These are phyloP conservation scores for Cyclocybe aegerita DNA, from an alignment of 768 basidiomycete genomes.

Conservation along the genomic window DNA sequence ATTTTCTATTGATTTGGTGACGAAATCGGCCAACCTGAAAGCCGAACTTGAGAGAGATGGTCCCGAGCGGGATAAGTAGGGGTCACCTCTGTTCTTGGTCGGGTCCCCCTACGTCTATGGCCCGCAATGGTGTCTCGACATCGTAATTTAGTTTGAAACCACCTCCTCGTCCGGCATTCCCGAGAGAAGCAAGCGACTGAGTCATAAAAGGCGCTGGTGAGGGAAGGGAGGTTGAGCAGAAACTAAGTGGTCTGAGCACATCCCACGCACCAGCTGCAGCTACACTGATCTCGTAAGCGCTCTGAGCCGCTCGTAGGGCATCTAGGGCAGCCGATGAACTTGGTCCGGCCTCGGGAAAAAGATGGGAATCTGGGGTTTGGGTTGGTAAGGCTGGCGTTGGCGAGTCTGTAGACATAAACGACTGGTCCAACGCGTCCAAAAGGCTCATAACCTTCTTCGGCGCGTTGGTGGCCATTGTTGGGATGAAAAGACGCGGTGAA, in stretches of 20 bases:
- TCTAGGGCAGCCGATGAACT: constrained; percentile 8
- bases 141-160: constrained; percentile 53
- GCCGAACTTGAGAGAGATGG: background rate
- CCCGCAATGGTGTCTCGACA: constrained; percentile 41
- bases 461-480: constrained; percentile 16
- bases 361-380: constrained; percentile 6
- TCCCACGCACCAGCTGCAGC: background rate
- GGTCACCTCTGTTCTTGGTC: constrained; percentile 54
- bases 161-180: constrained; percentile 9
- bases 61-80: background rate
- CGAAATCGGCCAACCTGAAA: constrained; percentile 60
- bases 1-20: constrained; percentile 59
- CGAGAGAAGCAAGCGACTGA: background rate
- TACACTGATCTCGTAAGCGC: background rate
- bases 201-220: background rate
- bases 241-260: too few relatives aligned
- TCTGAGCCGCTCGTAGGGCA: constrained; percentile 10
- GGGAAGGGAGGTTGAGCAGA: too few relatives aligned
- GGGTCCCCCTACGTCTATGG: constrained; percentile 56
- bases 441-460: constrained; percentile 21
- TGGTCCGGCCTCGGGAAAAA: constrained; percentile 4
- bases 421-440: constrained; percentile 29
- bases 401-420: constrained; percentile 11
- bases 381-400: background rate
- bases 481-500: background rate